Percentiles rank a stretch among this genome's conserved stretches.
Evolutionary conservation across 331 rosid genomes (phyloP).

Genomic region (Quercus lobata): DNA sequence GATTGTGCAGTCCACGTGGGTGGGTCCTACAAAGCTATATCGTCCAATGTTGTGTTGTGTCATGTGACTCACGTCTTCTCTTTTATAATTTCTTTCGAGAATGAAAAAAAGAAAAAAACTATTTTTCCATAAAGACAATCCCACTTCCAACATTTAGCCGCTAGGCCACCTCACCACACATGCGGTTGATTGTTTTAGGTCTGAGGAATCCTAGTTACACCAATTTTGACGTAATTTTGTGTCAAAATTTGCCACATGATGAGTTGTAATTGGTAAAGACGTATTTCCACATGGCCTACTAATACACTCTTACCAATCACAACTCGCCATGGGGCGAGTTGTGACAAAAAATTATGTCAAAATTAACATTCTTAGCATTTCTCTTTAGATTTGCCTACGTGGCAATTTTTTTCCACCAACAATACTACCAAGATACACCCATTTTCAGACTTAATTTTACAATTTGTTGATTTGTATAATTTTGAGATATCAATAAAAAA

Average conservation of each 20-base stretch:
- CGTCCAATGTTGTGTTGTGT: not conserved
- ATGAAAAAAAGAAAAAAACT: not conserved
- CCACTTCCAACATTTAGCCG: not conserved
- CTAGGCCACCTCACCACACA: not conserved
- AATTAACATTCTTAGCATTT: no score
- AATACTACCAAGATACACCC: no score
- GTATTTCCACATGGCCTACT: fast-evolving
- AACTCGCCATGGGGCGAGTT: no score
- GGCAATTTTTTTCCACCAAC: no score
- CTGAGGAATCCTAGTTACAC: no score
- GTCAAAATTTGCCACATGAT: fast-evolving
- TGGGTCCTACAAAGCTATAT: not conserved
- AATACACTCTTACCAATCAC: fast-evolving
- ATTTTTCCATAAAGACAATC: not conserved
- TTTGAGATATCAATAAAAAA: fast-evolving
- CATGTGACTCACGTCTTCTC: not conserved
- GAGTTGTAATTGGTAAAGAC: no score
- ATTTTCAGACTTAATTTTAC: no score
- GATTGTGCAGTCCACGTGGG: constrained; percentile 28
- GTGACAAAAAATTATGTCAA: fast-evolving
- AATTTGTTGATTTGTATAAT: no score
- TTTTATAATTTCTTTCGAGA: not conserved
- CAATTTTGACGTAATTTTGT: no score
- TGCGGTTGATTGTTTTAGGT: not conserved
- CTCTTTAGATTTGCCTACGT: not conserved